Percentiles rank a stretch among this genome's conserved stretches.
Conservation (phyloP, 2,329 filamentous ascomycete species). For the Sporothrix brunneoviolacea region DNA sequence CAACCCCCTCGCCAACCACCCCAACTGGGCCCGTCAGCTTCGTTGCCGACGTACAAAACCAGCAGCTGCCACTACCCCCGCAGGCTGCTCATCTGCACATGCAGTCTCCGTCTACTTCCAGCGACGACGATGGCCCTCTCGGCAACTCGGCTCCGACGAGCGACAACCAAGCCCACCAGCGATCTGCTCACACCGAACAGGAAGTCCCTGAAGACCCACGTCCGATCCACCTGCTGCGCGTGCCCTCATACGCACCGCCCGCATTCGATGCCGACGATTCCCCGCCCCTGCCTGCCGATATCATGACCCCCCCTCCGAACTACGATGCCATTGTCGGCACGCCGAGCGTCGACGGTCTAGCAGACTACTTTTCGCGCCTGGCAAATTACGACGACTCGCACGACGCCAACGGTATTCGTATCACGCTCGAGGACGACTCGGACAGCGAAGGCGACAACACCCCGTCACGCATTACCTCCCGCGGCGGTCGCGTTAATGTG, state of each 20-base stretch:
- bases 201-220: constrained; percentile 38
- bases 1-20: constrained; percentile 12
- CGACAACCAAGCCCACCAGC: constrained; percentile 16
- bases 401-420: constrained; percentile 13
- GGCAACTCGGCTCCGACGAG: constrained; percentile 11
- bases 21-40: no score
- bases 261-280: constrained; percentile 76
- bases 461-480: constrained; percentile 40
- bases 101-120: not conserved
- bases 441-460: constrained; percentile 30
- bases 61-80: constrained; percentile 40
- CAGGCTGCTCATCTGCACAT: constrained; percentile 48
- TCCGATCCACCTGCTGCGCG: constrained; percentile 77
- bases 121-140: constrained; percentile 11
- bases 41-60: constrained; percentile 27
- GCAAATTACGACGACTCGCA: constrained; percentile 56
- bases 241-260: constrained; percentile 82
- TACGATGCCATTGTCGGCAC: constrained; percentile 74
- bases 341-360: constrained; percentile 60
- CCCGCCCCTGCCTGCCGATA: constrained; percentile 44
- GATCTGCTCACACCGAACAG: constrained; percentile 18
- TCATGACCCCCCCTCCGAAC: constrained; percentile 71
- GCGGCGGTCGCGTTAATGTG: constrained; percentile 51
- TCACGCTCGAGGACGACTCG: constrained; percentile 31
- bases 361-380: constrained; percentile 80